Evolutionary conservation across 352 stramenopile species (phyloP).

Genomic region (Pythium aristosporum): DNA sequence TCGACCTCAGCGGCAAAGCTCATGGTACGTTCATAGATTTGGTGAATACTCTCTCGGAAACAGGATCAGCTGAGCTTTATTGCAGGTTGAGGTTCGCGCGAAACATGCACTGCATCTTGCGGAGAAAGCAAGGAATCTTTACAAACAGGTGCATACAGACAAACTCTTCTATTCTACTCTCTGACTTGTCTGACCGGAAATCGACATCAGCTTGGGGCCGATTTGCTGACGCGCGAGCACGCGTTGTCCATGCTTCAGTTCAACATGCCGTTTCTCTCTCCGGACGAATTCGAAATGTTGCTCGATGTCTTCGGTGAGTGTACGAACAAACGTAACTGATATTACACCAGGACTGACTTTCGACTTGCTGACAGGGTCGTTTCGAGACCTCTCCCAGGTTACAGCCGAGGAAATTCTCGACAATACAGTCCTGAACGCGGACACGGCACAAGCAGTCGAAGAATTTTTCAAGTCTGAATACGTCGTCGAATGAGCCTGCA

Average conservation of each 20-base stretch:
- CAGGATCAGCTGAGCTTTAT: neutral
- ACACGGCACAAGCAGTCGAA: slow-evolving; percentile 57
- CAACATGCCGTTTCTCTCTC: slow-evolving; percentile 62
- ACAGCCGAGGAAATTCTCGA: slow-evolving; percentile 57
- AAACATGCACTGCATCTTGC: slow-evolving; percentile 53
- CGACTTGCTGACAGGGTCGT: slow-evolving; percentile 36
- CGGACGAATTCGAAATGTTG: slow-evolving; percentile 75
- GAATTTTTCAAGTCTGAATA: slow-evolving; percentile 77
- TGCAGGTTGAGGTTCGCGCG: slow-evolving; percentile 50
- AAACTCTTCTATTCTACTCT: neutral
- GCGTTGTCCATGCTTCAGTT: slow-evolving; percentile 39
- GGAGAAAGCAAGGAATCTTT: slow-evolving; percentile 42
- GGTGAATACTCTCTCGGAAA: neutral
- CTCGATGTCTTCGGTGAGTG: slow-evolving; percentile 68
- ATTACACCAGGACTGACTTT: neutral
- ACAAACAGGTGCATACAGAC: slow-evolving; percentile 32
- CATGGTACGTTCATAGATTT: slow-evolving; percentile 38
- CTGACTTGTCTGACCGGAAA: neutral
- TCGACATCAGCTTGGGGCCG: slow-evolving; percentile 37
- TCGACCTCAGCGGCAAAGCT: slow-evolving; percentile 41
- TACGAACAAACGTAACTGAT: neutral
- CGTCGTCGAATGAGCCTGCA: slow-evolving; percentile 37
- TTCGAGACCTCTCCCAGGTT: slow-evolving; percentile 46
- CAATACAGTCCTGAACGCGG: slow-evolving; percentile 56
- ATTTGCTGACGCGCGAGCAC: slow-evolving; percentile 49